A percentile compares a stretch with the other conserved stretches of the same genome.
Evolutionary conservation across 2,329 filamentous ascomycete species (phyloP).

Genomic region (Periconia sp.): DNA sequence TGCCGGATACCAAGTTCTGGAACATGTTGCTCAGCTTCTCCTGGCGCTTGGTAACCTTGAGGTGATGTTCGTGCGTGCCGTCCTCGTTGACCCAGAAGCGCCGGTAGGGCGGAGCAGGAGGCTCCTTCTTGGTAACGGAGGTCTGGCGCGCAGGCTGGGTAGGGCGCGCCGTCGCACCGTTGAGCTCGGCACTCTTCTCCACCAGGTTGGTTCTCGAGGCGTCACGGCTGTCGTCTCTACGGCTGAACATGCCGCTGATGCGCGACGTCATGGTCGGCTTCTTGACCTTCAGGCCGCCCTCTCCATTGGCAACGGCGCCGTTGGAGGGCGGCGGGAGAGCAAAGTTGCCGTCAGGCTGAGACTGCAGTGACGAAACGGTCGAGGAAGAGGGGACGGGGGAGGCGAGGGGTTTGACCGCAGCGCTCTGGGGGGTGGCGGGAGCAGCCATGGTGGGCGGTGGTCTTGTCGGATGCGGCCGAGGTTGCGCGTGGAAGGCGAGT

Average conservation of each 20-base stretch:
- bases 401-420: conserved; percentile 31
- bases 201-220: conserved; percentile 23
- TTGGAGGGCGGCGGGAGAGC: conserved; percentile 34
- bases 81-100: conserved; percentile 66
- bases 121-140: conserved; percentile 40
- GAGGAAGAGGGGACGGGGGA: conserved; percentile 44
- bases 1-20: conserved; percentile 79
- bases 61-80: conserved; percentile 82
- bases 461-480: conserved; percentile 12
- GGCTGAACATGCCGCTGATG: conserved; percentile 48
- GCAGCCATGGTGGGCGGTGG: conserved; percentile 39
- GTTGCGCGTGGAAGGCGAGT: conserved; percentile 2
- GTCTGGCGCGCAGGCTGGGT: conserved; percentile 27
- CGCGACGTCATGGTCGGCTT: conserved; percentile 52
- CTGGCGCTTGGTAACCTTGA: conserved; percentile 88
- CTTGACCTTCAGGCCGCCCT: conserved; percentile 41
- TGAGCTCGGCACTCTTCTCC: conserved; percentile 34
- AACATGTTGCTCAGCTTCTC: conserved; percentile 95
- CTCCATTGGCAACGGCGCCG: conserved; percentile 26
- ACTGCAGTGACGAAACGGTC: conserved; percentile 46
- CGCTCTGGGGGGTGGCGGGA: conserved; percentile 32
- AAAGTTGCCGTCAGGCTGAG: conserved; percentile 41
- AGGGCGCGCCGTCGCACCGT: conserved; percentile 34
- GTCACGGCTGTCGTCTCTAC: conserved; percentile 37
- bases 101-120: conserved; percentile 32